phyloP scores from a whole-genome alignment of 164 flowering plant genomes.

The Annona cherimola region DNA sequence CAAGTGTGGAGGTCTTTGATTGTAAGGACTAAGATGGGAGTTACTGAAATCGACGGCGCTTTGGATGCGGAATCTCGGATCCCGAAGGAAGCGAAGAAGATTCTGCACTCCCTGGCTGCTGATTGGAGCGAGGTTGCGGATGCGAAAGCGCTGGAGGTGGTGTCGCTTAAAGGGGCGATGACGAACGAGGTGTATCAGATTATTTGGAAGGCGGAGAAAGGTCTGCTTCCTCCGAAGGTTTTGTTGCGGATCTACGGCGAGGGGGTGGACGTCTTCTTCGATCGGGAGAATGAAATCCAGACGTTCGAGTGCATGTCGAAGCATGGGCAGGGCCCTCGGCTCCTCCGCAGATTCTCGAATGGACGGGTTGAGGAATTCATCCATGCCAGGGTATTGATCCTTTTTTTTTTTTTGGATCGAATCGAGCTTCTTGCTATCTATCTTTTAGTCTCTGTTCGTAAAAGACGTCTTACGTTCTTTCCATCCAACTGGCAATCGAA shows the following conservation, averaged over 20 bases:
- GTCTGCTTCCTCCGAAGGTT: slow-evolving; percentile 40
- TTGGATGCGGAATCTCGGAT: slow-evolving; percentile 7
- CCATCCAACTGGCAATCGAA: not conserved
- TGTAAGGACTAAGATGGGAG: slow-evolving; percentile 6
- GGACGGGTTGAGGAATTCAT: slow-evolving; percentile 89
- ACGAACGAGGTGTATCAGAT: slow-evolving; percentile 79
- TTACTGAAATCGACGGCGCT: slow-evolving; percentile 1
- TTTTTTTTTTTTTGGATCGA: too few species aligned
- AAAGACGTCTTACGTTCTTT: not conserved
- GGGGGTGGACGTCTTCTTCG: slow-evolving; percentile 79
- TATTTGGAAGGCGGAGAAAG: slow-evolving; percentile 54
- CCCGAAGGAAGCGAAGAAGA: slow-evolving; percentile 50
- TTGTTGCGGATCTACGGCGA: slow-evolving; percentile 73
- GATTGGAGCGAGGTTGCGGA: slow-evolving; percentile 56
- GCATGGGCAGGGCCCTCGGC: slow-evolving; percentile 73
- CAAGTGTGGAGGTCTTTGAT: not conserved
- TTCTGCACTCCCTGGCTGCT: slow-evolving; percentile 50
- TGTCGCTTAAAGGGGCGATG: slow-evolving; percentile 81
- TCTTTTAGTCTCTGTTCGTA: too few species aligned
- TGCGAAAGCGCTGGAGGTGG: slow-evolving; percentile 45
- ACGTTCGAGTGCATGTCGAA: slow-evolving; percentile 79
- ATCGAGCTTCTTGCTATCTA: too few species aligned
- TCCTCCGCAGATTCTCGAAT: slow-evolving; percentile 55
- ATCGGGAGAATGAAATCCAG: slow-evolving; percentile 55
- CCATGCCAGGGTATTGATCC: slow-evolving; percentile 56